Evolutionary conservation across 371 early-diverging fungal genomes (phyloP).

Genomic region (Haplosporangium sp.): DNA sequence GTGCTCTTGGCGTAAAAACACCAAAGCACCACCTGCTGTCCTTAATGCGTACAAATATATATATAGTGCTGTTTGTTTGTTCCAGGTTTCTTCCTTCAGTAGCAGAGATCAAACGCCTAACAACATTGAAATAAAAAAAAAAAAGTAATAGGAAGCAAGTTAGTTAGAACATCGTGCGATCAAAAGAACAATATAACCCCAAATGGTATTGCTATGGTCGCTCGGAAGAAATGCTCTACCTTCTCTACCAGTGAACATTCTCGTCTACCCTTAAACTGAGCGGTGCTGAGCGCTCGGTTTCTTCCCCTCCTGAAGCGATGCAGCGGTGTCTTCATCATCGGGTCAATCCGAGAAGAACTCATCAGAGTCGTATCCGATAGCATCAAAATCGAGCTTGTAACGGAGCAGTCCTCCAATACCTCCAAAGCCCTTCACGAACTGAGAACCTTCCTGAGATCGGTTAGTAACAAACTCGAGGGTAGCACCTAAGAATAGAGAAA

Average conservation of each 20-base stretch:
- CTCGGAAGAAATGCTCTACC: too few species aligned
- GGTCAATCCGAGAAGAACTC: slow-evolving; percentile 63
- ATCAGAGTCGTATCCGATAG: slow-evolving; percentile 59
- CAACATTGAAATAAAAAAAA: not conserved
- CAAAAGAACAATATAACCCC: not conserved
- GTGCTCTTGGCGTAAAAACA: too few species aligned
- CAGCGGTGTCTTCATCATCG: slow-evolving; percentile 58
- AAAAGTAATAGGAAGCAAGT: not conserved
- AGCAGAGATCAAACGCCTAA: slow-evolving; percentile 5
- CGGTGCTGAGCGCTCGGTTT: slow-evolving; percentile 44
- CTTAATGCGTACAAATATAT: too few species aligned
- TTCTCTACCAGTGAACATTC: slow-evolving; percentile 35
- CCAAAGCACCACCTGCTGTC: slow-evolving; percentile 8
- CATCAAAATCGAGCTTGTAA: slow-evolving; percentile 93
- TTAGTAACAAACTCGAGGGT: slow-evolving; percentile 97
- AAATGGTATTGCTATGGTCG: too few species aligned
- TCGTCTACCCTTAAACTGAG: slow-evolving; percentile 49
- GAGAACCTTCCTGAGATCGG: slow-evolving; percentile 97
- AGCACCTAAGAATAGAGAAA: slow-evolving; percentile 62
- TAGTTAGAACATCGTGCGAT: not conserved
- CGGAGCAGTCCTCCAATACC: slow-evolving; percentile 99
- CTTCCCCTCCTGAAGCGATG: slow-evolving; percentile 62
- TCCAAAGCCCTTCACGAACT: slow-evolving; percentile 99
- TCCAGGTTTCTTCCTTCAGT: slow-evolving; percentile 6
- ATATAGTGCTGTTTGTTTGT: not conserved